Evolutionary conservation across 2,329 filamentous ascomycete genomes (phyloP), one percentile per base, ranked within the genome.

Genomic region (Neonectria neomacrospora): DNA sequence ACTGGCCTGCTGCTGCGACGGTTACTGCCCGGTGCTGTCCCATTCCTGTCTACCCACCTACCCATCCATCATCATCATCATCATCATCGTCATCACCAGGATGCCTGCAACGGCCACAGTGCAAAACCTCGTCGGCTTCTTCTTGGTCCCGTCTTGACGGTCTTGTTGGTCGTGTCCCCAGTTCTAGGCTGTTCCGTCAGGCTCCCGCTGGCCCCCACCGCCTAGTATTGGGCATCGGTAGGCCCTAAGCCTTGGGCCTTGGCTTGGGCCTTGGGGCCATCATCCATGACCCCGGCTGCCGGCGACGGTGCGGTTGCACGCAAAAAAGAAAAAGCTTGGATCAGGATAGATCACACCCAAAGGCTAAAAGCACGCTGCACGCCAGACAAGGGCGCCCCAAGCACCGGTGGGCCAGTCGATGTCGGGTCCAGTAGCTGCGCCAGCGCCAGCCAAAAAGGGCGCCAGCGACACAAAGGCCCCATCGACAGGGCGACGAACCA

Each of bases 391-490:
- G 22, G 55, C 47, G 56, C 48, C 55, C 56, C 37, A 59, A 57
- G 54, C 42, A 50, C 63, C 39, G 22, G 56, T 62, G 64, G 64
- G 61, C 56, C 62, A 68, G 48, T 68, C 58, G 56, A 56, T 64
- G 50, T 41, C 56, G 57, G 57, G 58, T 62, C 67, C 64, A 65
- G 60, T 57, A 58, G 59, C 65, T 67, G 51, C 63, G 65, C 63
- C 68, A 68, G 61, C 63, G 66, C 65, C 69, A 70, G 65, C 67
- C 60, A 61, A 61, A 71, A 60, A 60, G 47, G 67, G 61, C 68
- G 65, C 67, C 69, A 71, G 64, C 61, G 52, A 67, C 55, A 67
- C 55, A 56, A 69, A 42, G 57, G 65, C 63, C 44, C 67, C 65
- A 67, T 67, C 66, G 47, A 68, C 68, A 64, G 44, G 70, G 66